phyloP scores from a whole-genome alignment of 352 stramenopile genomes.

The Globisporangium nunn region DNA sequence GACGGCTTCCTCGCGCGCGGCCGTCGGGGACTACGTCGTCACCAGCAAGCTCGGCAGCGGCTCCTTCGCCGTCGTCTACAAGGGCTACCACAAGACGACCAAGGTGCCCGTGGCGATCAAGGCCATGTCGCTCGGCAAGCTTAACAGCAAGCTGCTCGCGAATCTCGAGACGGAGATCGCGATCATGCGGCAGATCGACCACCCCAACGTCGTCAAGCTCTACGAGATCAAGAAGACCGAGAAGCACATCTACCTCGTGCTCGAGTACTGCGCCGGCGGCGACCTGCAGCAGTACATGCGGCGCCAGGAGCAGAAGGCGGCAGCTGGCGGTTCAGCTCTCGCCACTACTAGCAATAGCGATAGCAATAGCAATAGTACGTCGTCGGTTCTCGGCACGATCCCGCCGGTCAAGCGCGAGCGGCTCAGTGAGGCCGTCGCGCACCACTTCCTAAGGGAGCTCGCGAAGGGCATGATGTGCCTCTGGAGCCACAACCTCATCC shows the following conservation, averaged over 20 bases:
- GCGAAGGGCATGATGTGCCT: conserved; percentile 69
- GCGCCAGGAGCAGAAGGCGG: conserved; percentile 26
- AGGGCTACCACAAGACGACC: conserved; percentile 68
- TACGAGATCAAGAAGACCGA: conserved; percentile 95
- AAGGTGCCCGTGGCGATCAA: conserved; percentile 91
- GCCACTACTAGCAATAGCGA: background rate
- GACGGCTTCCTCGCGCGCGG: conserved; percentile 26
- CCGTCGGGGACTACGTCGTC: conserved; percentile 85
- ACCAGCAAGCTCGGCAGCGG: conserved; percentile 88
- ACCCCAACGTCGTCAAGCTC: conserved; percentile 95
- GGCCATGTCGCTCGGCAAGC: conserved; percentile 89
- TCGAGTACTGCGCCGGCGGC: conserved; percentile 95
- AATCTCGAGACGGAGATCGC: conserved; percentile 96
- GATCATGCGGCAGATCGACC: conserved; percentile 93
- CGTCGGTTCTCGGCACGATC: background rate
- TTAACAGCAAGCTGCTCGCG: conserved; percentile 93
- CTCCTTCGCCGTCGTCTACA: conserved; percentile 90
- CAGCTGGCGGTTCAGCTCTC: background rate
- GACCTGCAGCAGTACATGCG: conserved; percentile 94
- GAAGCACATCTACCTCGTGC: conserved; percentile 94
- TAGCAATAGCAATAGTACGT: background rate
- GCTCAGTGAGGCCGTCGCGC: conserved; percentile 29
- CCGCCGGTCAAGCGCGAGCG: conserved; percentile 1
- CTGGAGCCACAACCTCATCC: conserved; percentile 77
- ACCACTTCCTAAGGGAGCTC: conserved; percentile 60